These are phyloP conservation scores for Cladophialophora bantiana DNA, from an alignment of 2,329 filamentous ascomycete species.

Conservation along the genomic window DNA sequence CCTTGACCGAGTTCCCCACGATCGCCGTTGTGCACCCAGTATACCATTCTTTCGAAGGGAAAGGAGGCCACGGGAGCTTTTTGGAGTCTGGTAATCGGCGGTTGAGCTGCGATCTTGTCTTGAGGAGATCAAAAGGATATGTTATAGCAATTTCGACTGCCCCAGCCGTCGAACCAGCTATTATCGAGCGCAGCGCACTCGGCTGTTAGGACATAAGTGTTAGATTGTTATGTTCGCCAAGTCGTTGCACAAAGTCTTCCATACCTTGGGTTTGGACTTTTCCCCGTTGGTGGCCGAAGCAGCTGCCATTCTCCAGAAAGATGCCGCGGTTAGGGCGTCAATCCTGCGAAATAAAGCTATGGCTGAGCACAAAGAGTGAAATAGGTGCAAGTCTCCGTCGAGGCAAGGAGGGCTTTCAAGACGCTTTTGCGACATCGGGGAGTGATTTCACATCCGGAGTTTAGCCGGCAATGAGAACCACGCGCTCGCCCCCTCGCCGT, in stretches of 20 bases:
- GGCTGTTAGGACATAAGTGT: slow-evolving; percentile 57
- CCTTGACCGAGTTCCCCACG: slow-evolving; percentile 95
- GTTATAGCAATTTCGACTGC: slow-evolving; percentile 95
- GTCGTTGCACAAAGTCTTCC: neutral
- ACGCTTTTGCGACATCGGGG: slow-evolving; percentile 7
- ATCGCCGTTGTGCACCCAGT: slow-evolving; percentile 97
- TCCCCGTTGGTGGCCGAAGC: slow-evolving; percentile 28
- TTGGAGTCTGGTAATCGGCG: slow-evolving; percentile 77
- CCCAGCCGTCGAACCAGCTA: slow-evolving; percentile 92
- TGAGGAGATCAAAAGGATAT: slow-evolving; percentile 95
- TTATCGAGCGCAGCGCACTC: slow-evolving; percentile 83
- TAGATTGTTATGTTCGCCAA: slow-evolving; percentile 4
- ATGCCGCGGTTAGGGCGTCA: neutral
- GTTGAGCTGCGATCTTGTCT: slow-evolving; percentile 94
- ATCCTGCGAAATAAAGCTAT: neutral
- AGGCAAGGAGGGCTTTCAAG: neutral
- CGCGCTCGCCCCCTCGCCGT: neutral
- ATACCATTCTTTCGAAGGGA: slow-evolving; percentile 88
- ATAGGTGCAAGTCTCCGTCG: neutral
- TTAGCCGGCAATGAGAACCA: slow-evolving; percentile 11
- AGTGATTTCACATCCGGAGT: slow-evolving; percentile 12
- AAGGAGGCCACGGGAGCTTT: slow-evolving; percentile 94
- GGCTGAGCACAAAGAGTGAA: neutral
- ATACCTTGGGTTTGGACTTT: slow-evolving; percentile 30
- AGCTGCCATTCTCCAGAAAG: slow-evolving; percentile 28